Conservation (phyloP, 352 stramenopile genomes). For the Globisporangium cylindrosporum region DNA sequence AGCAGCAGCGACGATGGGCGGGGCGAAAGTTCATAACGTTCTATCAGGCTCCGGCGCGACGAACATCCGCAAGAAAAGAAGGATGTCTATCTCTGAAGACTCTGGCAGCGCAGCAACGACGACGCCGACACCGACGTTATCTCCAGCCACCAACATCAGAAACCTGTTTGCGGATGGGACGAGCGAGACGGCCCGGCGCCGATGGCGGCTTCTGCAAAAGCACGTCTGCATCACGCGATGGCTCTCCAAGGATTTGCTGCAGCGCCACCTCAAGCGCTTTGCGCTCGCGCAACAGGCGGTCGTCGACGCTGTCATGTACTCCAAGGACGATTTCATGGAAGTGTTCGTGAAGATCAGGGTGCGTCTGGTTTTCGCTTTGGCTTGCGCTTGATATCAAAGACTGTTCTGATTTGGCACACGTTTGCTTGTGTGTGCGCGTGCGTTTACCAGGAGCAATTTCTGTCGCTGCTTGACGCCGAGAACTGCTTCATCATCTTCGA, state of each 20-base stretch:
- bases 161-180: slow-evolving; percentile 14
- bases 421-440: neutral
- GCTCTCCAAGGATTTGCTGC: slow-evolving; percentile 49
- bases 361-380: neutral
- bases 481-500: slow-evolving; percentile 64
- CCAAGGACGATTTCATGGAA: slow-evolving; percentile 45
- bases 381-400: too few species aligned
- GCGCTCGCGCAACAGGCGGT: slow-evolving; percentile 47
- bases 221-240: slow-evolving; percentile 66
- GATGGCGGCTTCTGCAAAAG: slow-evolving; percentile 58
- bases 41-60: neutral
- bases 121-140: neutral
- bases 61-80: slow-evolving; percentile 18
- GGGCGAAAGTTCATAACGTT: slow-evolving; percentile 20
- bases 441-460: slow-evolving; percentile 38
- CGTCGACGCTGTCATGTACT: slow-evolving; percentile 41
- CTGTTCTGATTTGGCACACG: neutral
- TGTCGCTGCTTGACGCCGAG: slow-evolving; percentile 58
- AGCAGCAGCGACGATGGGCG: slow-evolving; percentile 2
- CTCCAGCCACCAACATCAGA: neutral
- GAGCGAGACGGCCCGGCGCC: slow-evolving; percentile 33
- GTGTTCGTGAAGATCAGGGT: slow-evolving; percentile 50
- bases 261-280: slow-evolving; percentile 49
- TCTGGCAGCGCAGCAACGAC: neutral
- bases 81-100: slow-evolving; percentile 10